phyloP scores from a whole-genome alignment of 306 rosid genomes.

The Carpinus viminea region DNA sequence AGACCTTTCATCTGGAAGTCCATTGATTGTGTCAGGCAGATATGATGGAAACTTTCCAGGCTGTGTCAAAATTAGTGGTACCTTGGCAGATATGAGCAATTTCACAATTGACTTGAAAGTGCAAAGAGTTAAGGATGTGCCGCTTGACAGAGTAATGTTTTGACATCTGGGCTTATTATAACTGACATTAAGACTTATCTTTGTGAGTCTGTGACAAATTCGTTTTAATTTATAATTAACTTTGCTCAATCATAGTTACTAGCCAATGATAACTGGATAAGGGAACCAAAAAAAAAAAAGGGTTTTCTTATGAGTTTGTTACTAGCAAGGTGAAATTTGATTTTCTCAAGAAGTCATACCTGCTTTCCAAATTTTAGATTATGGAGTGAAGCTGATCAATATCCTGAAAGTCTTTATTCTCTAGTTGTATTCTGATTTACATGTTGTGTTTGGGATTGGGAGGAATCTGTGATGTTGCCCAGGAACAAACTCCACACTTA shows the following conservation, averaged over 20 bases:
- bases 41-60: slow-evolving; percentile 74
- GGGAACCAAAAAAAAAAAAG: background rate
- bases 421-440: background rate
- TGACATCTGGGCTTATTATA: slow-evolving; percentile 16
- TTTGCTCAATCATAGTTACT: slow-evolving; percentile 8
- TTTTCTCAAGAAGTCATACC: background rate
- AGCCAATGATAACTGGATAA: background rate
- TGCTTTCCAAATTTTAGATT: background rate
- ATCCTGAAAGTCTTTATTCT: background rate
- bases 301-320: background rate
- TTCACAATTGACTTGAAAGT: slow-evolving; percentile 60
- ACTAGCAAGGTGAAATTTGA: background rate
- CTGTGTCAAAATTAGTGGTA: slow-evolving; percentile 60
- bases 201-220: slow-evolving; percentile 16
- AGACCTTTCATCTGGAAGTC: slow-evolving; percentile 72
- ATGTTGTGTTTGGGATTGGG: background rate
- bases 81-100: slow-evolving; percentile 67
- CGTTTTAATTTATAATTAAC: background rate
- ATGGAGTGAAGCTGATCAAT: background rate
- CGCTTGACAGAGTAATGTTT: slow-evolving; percentile 66
- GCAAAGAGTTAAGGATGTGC: slow-evolving; percentile 71
- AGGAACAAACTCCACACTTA: background rate
- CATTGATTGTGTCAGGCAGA: slow-evolving; percentile 87
- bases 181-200: background rate
- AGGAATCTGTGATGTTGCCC: background rate